Base-by-base conservation (phyloP, 75 land plant species). In the Ceratopteris richardii region DNA sequence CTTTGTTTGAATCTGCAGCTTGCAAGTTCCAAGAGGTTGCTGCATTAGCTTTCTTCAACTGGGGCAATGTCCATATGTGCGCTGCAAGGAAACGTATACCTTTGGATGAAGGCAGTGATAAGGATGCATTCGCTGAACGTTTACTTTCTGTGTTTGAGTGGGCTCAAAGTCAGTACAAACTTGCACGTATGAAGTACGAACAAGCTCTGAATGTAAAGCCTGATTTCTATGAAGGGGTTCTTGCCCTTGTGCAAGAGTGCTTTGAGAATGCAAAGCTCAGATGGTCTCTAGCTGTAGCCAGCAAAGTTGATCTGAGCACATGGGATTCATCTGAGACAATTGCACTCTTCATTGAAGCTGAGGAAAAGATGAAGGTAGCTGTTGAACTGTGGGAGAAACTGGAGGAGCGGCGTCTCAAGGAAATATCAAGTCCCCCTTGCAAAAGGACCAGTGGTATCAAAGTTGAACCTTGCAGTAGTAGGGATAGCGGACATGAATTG, bases 31-130 rank as follows among this genome's bases (percentile, higher is more conserved):
- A 86, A 58, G 90, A 86, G 58, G 90, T 86, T 17, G 90, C 86
- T 46, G 90, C 90, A 13, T 63, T 86, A 51, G 86, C 90, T 11
- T 86, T 80, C 61, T 86, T 86, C 63, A 86, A 86, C 52, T 86
- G 90, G 90, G 90, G 90, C 27, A 86, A 86, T 74, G 90, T 86
- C 20, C 80, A 86, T 37, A 86, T 86, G 90, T 86, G 90, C 71
- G 86, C 90, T 20, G 90, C 90, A 20, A 79, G 90, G 68, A 86
- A 86, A 61, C 65, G 78, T 0, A 82, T 86, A 37, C 86, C 90
- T 16, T 31, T 86, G 31, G 90, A 86, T 44, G 86, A 86, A 19
- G 68, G 74, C 19, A 57, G 80, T 42, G 44, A 69, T 19, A 77
- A 82, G 61, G 81, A 77, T 25, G 70, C 58, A 1, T 61, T 76